Conservation (phyloP, 768 basidiomycete genomes). For the Krasilnikovozyma curviuscula region DNA sequence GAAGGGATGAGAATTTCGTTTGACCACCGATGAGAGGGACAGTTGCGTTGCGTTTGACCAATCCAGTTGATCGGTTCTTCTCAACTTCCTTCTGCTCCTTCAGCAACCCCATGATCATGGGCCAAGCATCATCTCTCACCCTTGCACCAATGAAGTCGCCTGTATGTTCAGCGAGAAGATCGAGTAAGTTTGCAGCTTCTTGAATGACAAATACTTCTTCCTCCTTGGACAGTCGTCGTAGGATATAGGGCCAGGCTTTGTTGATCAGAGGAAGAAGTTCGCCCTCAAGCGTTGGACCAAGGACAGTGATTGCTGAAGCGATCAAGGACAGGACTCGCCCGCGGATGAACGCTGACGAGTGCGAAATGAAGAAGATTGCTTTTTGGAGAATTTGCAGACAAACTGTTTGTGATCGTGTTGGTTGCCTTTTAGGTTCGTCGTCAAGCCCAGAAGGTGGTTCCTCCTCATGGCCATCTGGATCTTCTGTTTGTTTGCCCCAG, state of each 20-base stretch:
- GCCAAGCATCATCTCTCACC: conserved; percentile 89
- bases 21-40: neutral
- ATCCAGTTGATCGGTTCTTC: conserved; percentile 18
- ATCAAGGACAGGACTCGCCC: conserved; percentile 62
- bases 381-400: conserved; percentile 71
- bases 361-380: conserved; percentile 76
- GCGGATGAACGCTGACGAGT: conserved; percentile 67
- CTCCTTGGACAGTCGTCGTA: conserved; percentile 47
- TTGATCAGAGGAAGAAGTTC: conserved; percentile 70
- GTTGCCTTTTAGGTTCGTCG: conserved; percentile 30
- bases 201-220: conserved; percentile 57
- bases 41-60: neutral
- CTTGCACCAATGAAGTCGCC: conserved; percentile 71
- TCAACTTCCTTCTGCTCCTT: conserved; percentile 44
- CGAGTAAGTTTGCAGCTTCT: conserved; percentile 55
- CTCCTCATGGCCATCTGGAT: conserved; percentile 16
- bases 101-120: conserved; percentile 48
- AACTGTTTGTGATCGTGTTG: conserved; percentile 52
- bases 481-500: conserved; percentile 17
- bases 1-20: conserved; percentile 25
- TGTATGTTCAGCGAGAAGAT: conserved; percentile 44
- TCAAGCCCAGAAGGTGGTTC: conserved; percentile 15
- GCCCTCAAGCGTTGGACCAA: conserved; percentile 33
- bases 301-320: conserved; percentile 48
- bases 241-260: conserved; percentile 79